Evolutionary conservation across 2,329 filamentous ascomycete species (phyloP), one percentile per base, ranked within the genome.

Genomic region (Exophiala sp.): DNA sequence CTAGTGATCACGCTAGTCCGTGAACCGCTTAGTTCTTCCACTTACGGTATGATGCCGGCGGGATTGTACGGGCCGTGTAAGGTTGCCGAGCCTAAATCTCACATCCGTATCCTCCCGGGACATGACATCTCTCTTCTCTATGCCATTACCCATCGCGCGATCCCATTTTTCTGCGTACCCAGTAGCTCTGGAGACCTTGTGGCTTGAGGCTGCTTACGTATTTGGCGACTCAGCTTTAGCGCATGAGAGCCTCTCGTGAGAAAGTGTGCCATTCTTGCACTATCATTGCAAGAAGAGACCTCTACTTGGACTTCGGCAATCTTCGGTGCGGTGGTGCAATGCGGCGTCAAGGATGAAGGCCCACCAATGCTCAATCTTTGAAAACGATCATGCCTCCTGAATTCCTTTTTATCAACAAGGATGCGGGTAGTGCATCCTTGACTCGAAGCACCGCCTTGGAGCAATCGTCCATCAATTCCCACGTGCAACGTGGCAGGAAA

Each of bases 321-420:
- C 43, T 27, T 43, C 21, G 29, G 14, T 38, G 23, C 39, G 23
- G 32, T 49, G 41, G 44, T 48, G 45, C 32, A 41, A n/a, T 14
- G 16, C 27, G 11, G n/a, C 23, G 34, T 45, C 22, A 46, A 54
- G 30, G 32, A 52, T 57, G 54, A 52, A 47, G 48, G 37, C 43
- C 41, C 43, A 35, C 47, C n/a, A 39, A 40, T 41, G 10, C 29
- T 37, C 41, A 30, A 45, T 40, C 10, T 16, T 16, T 38, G 43
- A 44, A 42, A 22, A 27, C 40, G 43, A 42, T 24, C 24, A 57
- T 58, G 55, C 39, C 55, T n/a, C 50, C 47, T 18, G 44, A 43
- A 18, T 59, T 58, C 46, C 29, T 59, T 37, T 59, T 59, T 46
- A 52, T 59, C 38, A 59, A 59, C 43, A 59, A 59, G 50, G 53